Evolutionary conservation across 2,329 filamentous ascomycete genomes (phyloP).

Genomic region (Penicillium sp.): DNA sequence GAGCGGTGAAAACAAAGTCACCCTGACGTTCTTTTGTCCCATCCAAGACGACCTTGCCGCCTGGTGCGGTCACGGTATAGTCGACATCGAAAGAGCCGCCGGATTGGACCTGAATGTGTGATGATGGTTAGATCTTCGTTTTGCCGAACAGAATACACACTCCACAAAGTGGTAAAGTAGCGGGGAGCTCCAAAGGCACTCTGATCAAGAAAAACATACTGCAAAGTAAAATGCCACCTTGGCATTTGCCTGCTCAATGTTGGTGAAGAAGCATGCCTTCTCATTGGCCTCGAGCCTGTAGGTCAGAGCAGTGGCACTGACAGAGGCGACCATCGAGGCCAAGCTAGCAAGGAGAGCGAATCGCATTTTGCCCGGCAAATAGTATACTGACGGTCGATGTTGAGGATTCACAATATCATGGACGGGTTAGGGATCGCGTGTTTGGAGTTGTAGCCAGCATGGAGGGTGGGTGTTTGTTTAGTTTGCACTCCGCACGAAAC

Average conservation of each 20-base stretch:
- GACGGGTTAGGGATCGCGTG: conserved; percentile 11
- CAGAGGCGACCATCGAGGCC: conserved; percentile 63
- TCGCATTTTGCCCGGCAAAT: conserved; percentile 52
- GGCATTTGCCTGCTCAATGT: conserved; percentile 67
- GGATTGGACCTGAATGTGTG: conserved; percentile 71
- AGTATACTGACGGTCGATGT: conserved; percentile 10
- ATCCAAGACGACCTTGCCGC: conserved; percentile 72
- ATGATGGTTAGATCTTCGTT: conserved; percentile 3
- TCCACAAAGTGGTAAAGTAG: neutral
- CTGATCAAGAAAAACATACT: conserved; percentile 50
- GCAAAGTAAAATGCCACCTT: conserved; percentile 99
- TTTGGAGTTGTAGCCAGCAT: conserved; percentile 32
- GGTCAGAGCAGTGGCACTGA: conserved; percentile 83
- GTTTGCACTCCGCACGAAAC: conserved; percentile 28
- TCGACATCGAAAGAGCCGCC: conserved; percentile 97
- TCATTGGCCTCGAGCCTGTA: conserved; percentile 88
- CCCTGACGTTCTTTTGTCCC: conserved; percentile 90
- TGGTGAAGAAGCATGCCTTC: conserved; percentile 89
- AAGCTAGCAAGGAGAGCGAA: conserved; percentile 60
- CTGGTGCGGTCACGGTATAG: conserved; percentile 78
- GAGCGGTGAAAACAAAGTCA: conserved; percentile 95
- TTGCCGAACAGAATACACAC: neutral
- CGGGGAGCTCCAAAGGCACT: neutral
- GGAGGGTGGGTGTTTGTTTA: conserved; percentile 27
- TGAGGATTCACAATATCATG: conserved; percentile 7